Conservation (phyloP, 148 eudicot species). For the Camellia japonica region DNA sequence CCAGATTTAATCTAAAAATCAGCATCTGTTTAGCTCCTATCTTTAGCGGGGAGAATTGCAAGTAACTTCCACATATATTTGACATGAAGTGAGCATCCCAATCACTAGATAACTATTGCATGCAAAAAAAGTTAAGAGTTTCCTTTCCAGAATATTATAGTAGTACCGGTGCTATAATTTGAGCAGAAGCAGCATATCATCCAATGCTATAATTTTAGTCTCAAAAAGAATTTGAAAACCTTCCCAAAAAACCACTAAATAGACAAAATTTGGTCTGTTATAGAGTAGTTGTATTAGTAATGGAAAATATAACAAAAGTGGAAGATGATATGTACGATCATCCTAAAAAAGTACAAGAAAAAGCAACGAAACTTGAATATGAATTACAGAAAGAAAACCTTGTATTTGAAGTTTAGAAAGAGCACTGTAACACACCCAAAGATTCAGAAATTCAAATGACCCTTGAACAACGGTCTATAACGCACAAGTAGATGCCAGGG, state of each 20-base stretch:
- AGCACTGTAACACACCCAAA: not conserved
- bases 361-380: not conserved
- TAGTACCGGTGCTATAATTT: not conserved
- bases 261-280: not conserved
- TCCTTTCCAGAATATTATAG: too few species aligned
- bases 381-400: not conserved
- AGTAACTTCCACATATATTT: not conserved
- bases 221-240: not conserved
- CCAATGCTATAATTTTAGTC: not conserved
- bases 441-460: not conserved
- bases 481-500: not conserved
- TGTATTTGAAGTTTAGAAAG: not conserved
- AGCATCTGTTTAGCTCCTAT: not conserved
- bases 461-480: not conserved
- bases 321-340: not conserved
- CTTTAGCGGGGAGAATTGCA: not conserved
- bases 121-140: not conserved
- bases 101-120: not conserved
- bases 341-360: not conserved
- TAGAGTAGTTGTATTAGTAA: not conserved
- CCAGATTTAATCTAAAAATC: not conserved
- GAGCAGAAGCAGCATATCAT: not conserved
- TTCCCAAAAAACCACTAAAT: not conserved
- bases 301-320: not conserved
- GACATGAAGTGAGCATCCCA: not conserved